Conservation (phyloP, 2,329 filamentous ascomycete species). For the Aspergillus pseudotamarii region DNA sequence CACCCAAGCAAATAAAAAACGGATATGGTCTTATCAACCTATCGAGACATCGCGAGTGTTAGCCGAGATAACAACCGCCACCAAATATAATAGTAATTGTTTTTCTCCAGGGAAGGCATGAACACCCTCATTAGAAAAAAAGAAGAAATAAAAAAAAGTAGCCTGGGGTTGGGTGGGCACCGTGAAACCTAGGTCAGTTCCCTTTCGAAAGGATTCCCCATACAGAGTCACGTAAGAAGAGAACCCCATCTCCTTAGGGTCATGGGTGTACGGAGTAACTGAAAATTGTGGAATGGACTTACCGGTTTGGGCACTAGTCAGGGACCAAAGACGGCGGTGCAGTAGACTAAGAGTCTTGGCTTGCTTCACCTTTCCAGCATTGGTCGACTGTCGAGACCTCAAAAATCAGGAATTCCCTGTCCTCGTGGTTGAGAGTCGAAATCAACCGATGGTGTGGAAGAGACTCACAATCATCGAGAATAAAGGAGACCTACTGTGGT, state of each 20-base stretch:
- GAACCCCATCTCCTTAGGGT: not conserved
- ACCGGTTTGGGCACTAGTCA: slow-evolving; percentile 8
- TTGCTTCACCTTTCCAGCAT: slow-evolving; percentile 1
- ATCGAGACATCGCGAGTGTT: not conserved
- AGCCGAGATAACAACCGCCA: too few species aligned
- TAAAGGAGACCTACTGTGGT: not conserved
- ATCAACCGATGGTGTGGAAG: not conserved
- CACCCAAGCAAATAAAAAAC: not conserved
- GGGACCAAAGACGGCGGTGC: not conserved
- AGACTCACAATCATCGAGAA: not conserved
- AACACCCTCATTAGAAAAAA: slow-evolving; percentile 3
- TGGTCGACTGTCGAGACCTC: not conserved
- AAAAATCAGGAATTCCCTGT: slow-evolving; percentile 2
- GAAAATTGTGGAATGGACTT: not conserved
- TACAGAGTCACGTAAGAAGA: slow-evolving; percentile 1
- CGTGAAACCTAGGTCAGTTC: slow-evolving; percentile 6
- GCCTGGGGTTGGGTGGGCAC: not conserved
- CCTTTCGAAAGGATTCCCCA: not conserved
- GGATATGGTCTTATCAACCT: not conserved
- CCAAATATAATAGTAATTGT: slow-evolving; percentile 4
- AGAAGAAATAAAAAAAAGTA: not conserved
- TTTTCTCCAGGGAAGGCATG: slow-evolving; percentile 3
- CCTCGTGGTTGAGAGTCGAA: not conserved
- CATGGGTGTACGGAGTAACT: not conserved
- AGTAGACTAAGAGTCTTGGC: slow-evolving; percentile 3